These are phyloP conservation scores for Fomitopsis schrenkii DNA, from an alignment of 1,284 basidiomycete species.

Conservation along the genomic window DNA sequence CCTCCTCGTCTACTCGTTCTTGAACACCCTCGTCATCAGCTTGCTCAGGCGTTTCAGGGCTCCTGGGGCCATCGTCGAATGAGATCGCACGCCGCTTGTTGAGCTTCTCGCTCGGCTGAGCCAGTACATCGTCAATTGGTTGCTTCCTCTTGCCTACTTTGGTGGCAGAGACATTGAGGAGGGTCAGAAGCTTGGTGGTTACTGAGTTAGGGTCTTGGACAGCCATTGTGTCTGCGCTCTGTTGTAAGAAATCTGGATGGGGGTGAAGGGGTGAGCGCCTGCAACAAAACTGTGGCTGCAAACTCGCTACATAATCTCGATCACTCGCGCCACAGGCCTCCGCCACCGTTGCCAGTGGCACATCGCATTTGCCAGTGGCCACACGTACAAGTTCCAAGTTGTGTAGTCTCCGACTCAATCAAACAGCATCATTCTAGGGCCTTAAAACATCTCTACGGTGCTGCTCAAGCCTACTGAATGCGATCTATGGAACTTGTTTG, in stretches of 20 bases:
- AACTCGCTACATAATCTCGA: not conserved
- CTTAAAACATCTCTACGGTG: too few species aligned
- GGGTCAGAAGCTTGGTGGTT: slow-evolving; percentile 83
- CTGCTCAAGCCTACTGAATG: too few species aligned
- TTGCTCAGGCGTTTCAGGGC: not conserved
- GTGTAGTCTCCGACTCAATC: too few species aligned
- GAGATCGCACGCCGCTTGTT: slow-evolving; percentile 48
- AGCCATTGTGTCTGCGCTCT: slow-evolving; percentile 15
- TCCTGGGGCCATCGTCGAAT: slow-evolving; percentile 7
- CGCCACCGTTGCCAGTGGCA: too few species aligned
- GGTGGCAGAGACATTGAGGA: slow-evolving; percentile 89
- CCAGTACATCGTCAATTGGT: slow-evolving; percentile 36
- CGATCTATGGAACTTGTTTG: too few species aligned
- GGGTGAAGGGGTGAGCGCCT: not conserved
- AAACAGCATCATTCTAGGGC: too few species aligned
- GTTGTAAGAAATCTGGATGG: not conserved
- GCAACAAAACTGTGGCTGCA: not conserved
- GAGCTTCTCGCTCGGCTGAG: slow-evolving; percentile 49
- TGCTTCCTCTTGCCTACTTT: slow-evolving; percentile 59
- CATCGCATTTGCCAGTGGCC: too few species aligned
- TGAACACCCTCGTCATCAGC: not conserved
- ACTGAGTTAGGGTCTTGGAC: slow-evolving; percentile 42
- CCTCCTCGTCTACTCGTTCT: not conserved
- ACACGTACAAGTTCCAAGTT: too few species aligned
- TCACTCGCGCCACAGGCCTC: not conserved